phyloP scores from a whole-genome alignment of 2,329 filamentous ascomycete genomes.

The Aspergillus niger region DNA sequence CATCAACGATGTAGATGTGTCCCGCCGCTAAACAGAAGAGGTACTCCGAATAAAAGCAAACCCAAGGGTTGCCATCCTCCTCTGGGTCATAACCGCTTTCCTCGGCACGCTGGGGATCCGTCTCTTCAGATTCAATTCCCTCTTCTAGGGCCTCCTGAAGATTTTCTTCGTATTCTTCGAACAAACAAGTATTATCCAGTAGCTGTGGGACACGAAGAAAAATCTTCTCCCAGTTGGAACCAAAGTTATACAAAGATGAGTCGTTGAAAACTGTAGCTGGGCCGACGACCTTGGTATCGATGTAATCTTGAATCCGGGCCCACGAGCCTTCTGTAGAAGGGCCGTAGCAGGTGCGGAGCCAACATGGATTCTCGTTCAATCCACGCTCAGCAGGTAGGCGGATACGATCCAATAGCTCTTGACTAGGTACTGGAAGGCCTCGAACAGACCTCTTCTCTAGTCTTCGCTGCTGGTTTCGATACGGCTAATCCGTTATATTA shows the following conservation, averaged over 20 bases:
- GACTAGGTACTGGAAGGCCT: too few relatives aligned
- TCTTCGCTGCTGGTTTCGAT: too few relatives aligned
- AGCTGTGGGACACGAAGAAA: neutral
- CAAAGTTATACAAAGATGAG: neutral
- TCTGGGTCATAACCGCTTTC: neutral
- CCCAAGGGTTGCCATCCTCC: neutral
- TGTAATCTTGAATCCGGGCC: neutral
- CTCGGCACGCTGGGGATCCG: neutral
- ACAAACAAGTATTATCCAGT: neutral
- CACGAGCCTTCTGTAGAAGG: neutral
- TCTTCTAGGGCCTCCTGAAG: too few relatives aligned
- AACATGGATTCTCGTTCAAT: neutral
- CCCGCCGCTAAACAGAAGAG: too few relatives aligned
- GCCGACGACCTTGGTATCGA: neutral
- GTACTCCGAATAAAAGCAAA: too few relatives aligned
- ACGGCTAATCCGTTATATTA: too few relatives aligned
- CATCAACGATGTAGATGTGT: neutral
- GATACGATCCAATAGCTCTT: too few relatives aligned
- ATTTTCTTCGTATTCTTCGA: neutral
- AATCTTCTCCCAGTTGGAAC: neutral
- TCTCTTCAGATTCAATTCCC: too few relatives aligned
- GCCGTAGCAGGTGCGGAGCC: neutral
- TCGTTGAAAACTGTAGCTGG: neutral
- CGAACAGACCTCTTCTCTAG: too few relatives aligned
- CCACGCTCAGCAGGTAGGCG: too few relatives aligned